Evolutionary conservation across 352 stramenopile species (phyloP).

Genomic region (Pythium coloratum): DNA sequence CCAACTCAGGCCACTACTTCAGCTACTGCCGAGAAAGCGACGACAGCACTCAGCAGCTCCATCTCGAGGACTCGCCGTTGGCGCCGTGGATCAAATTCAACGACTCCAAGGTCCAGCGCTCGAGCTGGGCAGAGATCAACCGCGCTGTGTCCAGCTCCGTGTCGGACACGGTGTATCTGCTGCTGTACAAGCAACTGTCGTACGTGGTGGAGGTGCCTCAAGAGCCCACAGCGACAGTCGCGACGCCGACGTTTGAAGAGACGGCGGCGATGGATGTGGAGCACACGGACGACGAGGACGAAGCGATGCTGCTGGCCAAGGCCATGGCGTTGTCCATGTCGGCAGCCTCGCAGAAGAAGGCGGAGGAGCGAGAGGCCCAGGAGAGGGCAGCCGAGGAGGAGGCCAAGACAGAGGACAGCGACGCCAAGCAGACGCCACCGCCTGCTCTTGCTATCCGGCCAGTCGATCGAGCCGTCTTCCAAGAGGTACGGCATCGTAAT

Average conservation of each 20-base stretch:
- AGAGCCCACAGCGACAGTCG: neutral
- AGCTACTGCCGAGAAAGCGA: conserved; percentile 86
- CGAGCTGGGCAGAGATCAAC: conserved; percentile 85
- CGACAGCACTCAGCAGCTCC: conserved; percentile 64
- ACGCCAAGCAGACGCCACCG: neutral
- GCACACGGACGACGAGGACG: conserved; percentile 47
- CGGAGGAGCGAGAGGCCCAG: conserved; percentile 32
- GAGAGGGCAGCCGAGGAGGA: conserved; percentile 25
- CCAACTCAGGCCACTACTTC: conserved; percentile 92
- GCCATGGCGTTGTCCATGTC: conserved; percentile 90
- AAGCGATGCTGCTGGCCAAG: conserved; percentile 86
- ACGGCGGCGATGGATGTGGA: conserved; percentile 30
- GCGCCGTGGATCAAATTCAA: conserved; percentile 92
- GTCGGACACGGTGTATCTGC: conserved; percentile 86
- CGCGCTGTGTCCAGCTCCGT: conserved; percentile 71
- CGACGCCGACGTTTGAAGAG: conserved; percentile 3
- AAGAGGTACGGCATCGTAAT: conserved; percentile 41
- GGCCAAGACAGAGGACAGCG: conserved; percentile 8
- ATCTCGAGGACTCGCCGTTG: conserved; percentile 73
- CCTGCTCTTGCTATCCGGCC: neutral
- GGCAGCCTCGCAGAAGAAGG: conserved; percentile 50
- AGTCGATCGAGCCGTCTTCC: conserved; percentile 51
- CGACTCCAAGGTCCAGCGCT: conserved; percentile 79
- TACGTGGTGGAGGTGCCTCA: conserved; percentile 35
- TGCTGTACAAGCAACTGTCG: conserved; percentile 88